Conservation (phyloP, 169 alveolate genomes). For the Cryptosporidium xiaoi region DNA sequence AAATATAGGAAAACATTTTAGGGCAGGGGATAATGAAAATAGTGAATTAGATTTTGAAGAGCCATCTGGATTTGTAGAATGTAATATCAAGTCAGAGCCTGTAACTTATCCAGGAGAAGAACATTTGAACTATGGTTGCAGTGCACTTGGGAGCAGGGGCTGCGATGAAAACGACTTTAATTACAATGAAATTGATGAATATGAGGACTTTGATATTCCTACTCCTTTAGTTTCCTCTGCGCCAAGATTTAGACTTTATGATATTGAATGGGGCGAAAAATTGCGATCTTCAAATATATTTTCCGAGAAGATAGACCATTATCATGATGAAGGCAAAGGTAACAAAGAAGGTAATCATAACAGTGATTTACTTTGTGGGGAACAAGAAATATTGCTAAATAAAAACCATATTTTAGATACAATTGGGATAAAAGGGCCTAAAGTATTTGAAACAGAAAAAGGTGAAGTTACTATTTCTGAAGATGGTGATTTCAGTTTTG, state of each 20-base stretch:
- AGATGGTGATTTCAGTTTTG: conserved; percentile 69
- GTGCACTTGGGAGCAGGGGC: not conserved
- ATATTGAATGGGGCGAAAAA: conserved; percentile 54
- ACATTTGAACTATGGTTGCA: not conserved
- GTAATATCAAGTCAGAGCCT: too few relatives aligned
- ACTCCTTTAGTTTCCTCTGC: conserved; percentile 43
- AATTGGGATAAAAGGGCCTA: conserved; percentile 59
- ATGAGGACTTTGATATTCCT: not conserved
- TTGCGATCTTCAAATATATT: not conserved
- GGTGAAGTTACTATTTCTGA: conserved; percentile 38
- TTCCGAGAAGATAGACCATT: not conserved
- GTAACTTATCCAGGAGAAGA: too few relatives aligned
- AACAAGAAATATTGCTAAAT: not conserved
- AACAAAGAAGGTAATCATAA: not conserved
- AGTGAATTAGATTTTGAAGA: not conserved
- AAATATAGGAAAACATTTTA: not conserved
- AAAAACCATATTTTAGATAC: conserved; percentile 25
- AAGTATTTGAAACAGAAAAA: conserved; percentile 24
- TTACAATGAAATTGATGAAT: not conserved
- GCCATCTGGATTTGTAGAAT: too few relatives aligned
- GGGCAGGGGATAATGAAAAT: not conserved
- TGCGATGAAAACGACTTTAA: not conserved
- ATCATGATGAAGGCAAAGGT: not conserved
- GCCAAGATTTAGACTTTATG: conserved; percentile 59
- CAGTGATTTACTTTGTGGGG: not conserved